Evolutionary conservation across 495 filamentous ascomycete genomes (phyloP).

Genomic region (Neurospora sp.): DNA sequence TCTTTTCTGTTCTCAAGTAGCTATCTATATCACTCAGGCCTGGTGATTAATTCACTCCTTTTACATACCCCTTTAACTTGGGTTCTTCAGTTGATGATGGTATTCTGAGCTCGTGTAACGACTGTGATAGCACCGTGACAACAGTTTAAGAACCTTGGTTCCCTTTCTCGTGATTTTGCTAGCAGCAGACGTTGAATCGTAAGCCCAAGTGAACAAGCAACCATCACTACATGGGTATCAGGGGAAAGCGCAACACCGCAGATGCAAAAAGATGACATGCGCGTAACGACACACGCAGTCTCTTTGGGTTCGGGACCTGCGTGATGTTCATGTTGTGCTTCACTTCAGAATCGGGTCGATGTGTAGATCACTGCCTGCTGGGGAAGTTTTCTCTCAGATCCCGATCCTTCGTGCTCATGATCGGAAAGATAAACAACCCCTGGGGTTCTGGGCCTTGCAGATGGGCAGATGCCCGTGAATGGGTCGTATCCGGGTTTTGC

Average conservation of each 20-base stretch:
- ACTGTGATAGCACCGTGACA: too few relatives aligned
- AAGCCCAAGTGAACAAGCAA: too few relatives aligned
- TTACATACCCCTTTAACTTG: background rate
- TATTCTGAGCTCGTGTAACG: too few relatives aligned
- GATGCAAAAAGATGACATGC: background rate
- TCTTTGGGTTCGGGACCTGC: background rate
- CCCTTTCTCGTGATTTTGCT: too few relatives aligned
- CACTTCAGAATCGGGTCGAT: background rate
- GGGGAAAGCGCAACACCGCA: too few relatives aligned
- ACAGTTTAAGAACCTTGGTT: too few relatives aligned
- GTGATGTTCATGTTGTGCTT: background rate
- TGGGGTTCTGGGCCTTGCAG: background rate
- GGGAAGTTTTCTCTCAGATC: too few relatives aligned
- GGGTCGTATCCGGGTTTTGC: background rate
- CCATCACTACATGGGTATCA: too few relatives aligned
- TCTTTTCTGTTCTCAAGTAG: background rate
- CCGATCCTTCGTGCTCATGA: too few relatives aligned
- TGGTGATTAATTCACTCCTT: background rate
- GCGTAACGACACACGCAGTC: background rate
- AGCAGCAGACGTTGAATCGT: too few relatives aligned
- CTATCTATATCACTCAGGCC: background rate
- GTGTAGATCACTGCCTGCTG: background rate
- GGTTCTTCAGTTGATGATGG: too few relatives aligned
- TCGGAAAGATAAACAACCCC: background rate
- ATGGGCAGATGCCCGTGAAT: background rate